These are phyloP conservation scores for Nyssa sinensis DNA, from an alignment of 148 eudicot species.

Conservation along the genomic window DNA sequence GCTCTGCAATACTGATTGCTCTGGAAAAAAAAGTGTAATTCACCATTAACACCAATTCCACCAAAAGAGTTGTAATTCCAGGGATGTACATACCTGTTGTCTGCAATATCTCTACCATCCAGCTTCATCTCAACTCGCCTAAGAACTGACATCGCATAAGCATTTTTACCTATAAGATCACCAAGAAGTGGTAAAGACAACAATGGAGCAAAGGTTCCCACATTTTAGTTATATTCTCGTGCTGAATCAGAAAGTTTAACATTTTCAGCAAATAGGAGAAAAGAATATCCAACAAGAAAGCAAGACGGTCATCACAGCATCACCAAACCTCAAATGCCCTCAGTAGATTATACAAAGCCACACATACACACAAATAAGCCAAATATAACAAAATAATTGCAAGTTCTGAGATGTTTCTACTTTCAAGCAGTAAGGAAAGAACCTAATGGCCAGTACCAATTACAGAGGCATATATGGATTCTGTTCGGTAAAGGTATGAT, in stretches of 20 bases:
- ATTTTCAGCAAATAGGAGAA: slow-evolving; percentile 12
- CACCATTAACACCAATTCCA: slow-evolving; percentile 3
- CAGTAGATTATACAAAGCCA: not conserved
- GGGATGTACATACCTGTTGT: slow-evolving; percentile 60
- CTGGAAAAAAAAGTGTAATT: slow-evolving; percentile 33
- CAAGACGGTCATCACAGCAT: not conserved
- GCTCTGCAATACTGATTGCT: slow-evolving; percentile 69
- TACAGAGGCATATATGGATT: slow-evolving; percentile 6
- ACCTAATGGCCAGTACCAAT: not conserved
- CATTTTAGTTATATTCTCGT: not conserved
- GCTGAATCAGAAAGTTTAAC: slow-evolving; percentile 3
- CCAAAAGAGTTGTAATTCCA: slow-evolving; percentile 17
- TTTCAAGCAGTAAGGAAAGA: not conserved
- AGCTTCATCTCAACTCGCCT: slow-evolving; percentile 88
- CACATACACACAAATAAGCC: not conserved
- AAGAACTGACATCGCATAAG: slow-evolving; percentile 82
- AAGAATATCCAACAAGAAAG: not conserved
- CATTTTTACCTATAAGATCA: slow-evolving; percentile 75
- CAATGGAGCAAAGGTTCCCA: not conserved
- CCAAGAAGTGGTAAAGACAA: not conserved
- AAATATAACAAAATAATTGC: not conserved
- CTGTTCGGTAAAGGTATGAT: not conserved
- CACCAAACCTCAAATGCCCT: not conserved
- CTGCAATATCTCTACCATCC: slow-evolving; percentile 83
- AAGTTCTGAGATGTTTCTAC: not conserved